These are phyloP conservation scores for Fraxinus greggii DNA, from an alignment of 305 asterid genomes.

Conservation along the genomic window DNA sequence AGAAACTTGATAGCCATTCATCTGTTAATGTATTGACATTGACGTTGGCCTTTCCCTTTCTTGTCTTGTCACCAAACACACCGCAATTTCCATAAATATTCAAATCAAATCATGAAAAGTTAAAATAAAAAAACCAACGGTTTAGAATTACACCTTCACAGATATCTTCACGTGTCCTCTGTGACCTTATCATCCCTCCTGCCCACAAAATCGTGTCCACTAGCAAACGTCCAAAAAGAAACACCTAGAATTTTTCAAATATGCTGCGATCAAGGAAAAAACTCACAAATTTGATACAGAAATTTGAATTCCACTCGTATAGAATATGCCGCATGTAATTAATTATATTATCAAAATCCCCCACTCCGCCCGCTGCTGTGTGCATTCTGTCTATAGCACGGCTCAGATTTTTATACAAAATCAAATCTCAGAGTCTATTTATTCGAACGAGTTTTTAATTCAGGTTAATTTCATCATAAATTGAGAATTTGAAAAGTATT, in stretches of 20 bases:
- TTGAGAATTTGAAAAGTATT: neutral
- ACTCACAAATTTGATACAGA: too few relatives aligned
- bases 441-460: neutral
- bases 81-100: neutral
- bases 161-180: slow-evolving; percentile 35
- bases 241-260: slow-evolving; percentile 11
- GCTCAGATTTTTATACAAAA: too few relatives aligned
- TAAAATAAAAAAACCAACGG: slow-evolving; percentile 25
- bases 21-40: neutral
- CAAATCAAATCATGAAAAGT: neutral
- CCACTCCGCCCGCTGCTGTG: too few relatives aligned
- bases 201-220: neutral
- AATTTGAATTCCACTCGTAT: too few relatives aligned
- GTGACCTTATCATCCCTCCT: slow-evolving; percentile 22
- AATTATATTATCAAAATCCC: too few relatives aligned
- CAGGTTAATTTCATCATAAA: neutral
- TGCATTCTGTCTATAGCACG: too few relatives aligned
- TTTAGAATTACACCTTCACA: slow-evolving; percentile 25
- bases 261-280: too few relatives aligned
- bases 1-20: neutral
- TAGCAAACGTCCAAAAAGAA: slow-evolving; percentile 29
- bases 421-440: neutral
- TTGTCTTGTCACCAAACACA: neutral
- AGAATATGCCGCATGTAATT: too few relatives aligned
- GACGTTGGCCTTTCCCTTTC: neutral